Base-by-base conservation (phyloP, 306 rosid species). In the Oemleria cerasiformis region DNA sequence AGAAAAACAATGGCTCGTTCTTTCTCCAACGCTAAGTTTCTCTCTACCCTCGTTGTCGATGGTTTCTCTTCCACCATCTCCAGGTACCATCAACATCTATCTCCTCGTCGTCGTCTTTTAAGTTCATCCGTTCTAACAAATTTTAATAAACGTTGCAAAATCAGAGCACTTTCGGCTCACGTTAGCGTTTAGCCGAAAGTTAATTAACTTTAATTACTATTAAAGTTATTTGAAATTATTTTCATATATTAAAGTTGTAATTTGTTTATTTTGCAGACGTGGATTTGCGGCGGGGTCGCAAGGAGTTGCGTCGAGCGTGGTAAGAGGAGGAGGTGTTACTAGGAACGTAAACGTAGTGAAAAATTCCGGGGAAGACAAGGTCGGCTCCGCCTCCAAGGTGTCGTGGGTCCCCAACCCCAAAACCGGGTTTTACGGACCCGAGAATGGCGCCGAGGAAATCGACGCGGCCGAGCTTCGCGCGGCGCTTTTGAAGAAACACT, bases 341-440 rank as follows among this genome's bases (percentile, higher is more conserved):
- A 70, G 82, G 6, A 78, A 45, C 48, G 51, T 67, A 45, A 83
- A 74, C 71, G 50, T 74, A 44, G 57, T 51, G 72, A 75, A 76
- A 49, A 92, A 87, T 15, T 40, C 90, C 9, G 84, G 69, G 34
- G 96, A 88, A 39, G 85, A 82, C 36, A 67, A 47, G 9, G 75
- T 13, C 0, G 70, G 34, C 7, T 42, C 76, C 3, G 0, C 78
- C 23, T 80, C 76, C 72, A 91, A 89, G 80, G 96, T 83, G 10
- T 74, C 94, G 36, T 93, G 98, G 98, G 86, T 91, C 12, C 98
- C 98, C 2, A 92, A 91, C 51, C 98, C 98, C 4, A 87, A 83
- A 11, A 93, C 98, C 17, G 98, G 98, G 6, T 82, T 83, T 77
- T 93, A 93, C 75, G 81, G 76, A 6, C 98, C 97, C 0, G 98